phyloP scores from a whole-genome alignment of 2,329 filamentous ascomycete genomes.

The Ophidiomyces ophidiicola region DNA sequence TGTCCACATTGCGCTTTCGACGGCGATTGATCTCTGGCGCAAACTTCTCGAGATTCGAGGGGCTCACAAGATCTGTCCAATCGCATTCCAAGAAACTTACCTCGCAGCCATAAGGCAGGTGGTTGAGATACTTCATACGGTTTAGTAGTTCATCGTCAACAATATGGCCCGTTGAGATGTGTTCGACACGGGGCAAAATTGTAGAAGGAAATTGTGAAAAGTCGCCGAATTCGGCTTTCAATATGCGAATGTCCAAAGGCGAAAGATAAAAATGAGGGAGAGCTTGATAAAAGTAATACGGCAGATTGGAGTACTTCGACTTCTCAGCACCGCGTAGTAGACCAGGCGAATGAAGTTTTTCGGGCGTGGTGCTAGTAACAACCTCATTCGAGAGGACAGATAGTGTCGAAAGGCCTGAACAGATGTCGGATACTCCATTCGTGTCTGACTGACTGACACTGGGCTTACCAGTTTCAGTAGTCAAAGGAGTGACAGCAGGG shows the following conservation, averaged over 20 bases:
- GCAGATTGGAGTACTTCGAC: conserved; percentile 31
- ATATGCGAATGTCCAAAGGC: conserved; percentile 78
- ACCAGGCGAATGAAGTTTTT: background rate
- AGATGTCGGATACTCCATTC: conserved; percentile 9
- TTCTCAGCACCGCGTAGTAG: conserved; percentile 14
- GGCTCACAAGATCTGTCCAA: conserved; percentile 77
- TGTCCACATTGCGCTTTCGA: conserved; percentile 66
- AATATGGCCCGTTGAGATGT: conserved; percentile 75
- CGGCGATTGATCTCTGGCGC: conserved; percentile 62
- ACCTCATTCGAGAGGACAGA: conserved; percentile 2
- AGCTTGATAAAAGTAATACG: conserved; percentile 79
- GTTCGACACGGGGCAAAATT: conserved; percentile 74
- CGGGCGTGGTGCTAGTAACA: background rate
- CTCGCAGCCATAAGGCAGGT: conserved; percentile 81
- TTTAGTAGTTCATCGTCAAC: conserved; percentile 76
- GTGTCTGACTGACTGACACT: background rate
- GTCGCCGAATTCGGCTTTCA: conserved; percentile 76
- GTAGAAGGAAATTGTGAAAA: conserved; percentile 75
- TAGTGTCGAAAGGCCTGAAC: conserved; percentile 13
- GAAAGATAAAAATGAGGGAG: conserved; percentile 82
- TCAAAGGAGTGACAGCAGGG: conserved; percentile 16
- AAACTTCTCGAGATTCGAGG: conserved; percentile 64
- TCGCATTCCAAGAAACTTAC: conserved; percentile 87
- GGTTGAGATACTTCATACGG: conserved; percentile 72
- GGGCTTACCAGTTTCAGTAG: background rate